Evolutionary conservation across 2,329 filamentous ascomycete species (phyloP).

Genomic region (Ambrosiella beaveri): DNA sequence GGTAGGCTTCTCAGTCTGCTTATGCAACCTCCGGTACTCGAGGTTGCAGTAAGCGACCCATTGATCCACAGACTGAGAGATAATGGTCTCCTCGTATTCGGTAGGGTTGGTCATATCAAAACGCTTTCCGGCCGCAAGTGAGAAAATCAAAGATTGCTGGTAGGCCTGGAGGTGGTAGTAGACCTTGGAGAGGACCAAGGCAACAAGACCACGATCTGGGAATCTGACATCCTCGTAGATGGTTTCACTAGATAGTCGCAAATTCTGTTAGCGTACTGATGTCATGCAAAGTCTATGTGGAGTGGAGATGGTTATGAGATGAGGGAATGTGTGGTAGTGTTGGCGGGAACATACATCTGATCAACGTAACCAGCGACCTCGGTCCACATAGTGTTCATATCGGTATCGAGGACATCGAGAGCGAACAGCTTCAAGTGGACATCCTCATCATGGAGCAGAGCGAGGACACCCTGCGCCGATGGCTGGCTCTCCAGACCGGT

Average conservation of each 20-base stretch:
- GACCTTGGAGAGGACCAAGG: constrained; percentile 88
- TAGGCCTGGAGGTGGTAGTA: constrained; percentile 99
- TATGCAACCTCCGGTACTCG: constrained; percentile 33
- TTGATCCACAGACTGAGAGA: constrained; percentile 94
- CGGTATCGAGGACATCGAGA: constrained; percentile 83
- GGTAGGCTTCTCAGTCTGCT: constrained; percentile 32
- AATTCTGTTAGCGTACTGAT: constrained; percentile 11
- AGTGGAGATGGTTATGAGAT: not conserved
- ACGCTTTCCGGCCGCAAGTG: constrained; percentile 80
- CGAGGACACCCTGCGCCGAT: constrained; percentile 84
- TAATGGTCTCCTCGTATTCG: constrained; percentile 98
- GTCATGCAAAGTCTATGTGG: not conserved
- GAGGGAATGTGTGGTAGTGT: not conserved
- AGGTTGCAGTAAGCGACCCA: constrained; percentile 49
- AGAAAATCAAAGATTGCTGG: constrained; percentile 98
- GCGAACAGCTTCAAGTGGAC: constrained; percentile 88
- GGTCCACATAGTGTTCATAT: constrained; percentile 94
- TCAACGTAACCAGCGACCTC: constrained; percentile 85
- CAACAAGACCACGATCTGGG: constrained; percentile 82
- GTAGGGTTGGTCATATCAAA: constrained; percentile 82
- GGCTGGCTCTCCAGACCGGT: constrained; percentile 30
- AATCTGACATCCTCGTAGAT: constrained; percentile 95
- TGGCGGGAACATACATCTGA: constrained; percentile 52
- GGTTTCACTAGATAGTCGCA: constrained; percentile 50
- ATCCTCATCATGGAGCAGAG: constrained; percentile 89